Conservation (phyloP, 116 monocot species). For the Thalassia testudinum region DNA sequence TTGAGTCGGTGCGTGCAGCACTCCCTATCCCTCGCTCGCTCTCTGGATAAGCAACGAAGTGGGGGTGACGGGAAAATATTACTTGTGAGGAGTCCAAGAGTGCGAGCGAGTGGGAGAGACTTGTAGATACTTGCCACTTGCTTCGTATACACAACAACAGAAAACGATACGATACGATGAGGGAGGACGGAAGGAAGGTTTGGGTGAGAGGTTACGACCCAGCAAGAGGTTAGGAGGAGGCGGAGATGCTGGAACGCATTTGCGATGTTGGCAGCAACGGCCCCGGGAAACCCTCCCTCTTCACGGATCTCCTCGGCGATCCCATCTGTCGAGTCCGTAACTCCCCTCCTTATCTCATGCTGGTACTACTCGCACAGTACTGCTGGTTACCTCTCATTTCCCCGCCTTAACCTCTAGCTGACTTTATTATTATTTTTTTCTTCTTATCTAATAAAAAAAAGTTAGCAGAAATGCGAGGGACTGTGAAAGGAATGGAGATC, state of each 20-base stretch:
- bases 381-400: not conserved
- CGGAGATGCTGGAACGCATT: slow-evolving; percentile 25
- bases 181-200: too few species aligned
- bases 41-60: too few species aligned
- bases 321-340: slow-evolving; percentile 59
- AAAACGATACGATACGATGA: too few species aligned
- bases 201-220: slow-evolving; percentile 8
- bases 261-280: slow-evolving; percentile 56
- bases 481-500: slow-evolving; percentile 21
- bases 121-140: too few species aligned
- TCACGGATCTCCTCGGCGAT: slow-evolving; percentile 55
- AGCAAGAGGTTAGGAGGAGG: slow-evolving; percentile 15
- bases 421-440: not conserved
- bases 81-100: too few species aligned
- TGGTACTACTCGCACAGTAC: slow-evolving; percentile 37
- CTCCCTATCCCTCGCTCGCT: too few species aligned
- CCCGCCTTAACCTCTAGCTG: too few species aligned
- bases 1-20: too few species aligned
- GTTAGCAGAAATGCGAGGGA: slow-evolving; percentile 48
- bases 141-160: too few species aligned
- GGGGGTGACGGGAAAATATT: too few species aligned
- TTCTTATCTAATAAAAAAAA: slow-evolving; percentile 6
- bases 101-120: too few species aligned
- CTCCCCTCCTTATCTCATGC: slow-evolving; percentile 65
- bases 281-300: slow-evolving; percentile 34